These are phyloP conservation scores for Xerocomus amazonicus DNA, from an alignment of 1,284 basidiomycete genomes.

Conservation along the genomic window DNA sequence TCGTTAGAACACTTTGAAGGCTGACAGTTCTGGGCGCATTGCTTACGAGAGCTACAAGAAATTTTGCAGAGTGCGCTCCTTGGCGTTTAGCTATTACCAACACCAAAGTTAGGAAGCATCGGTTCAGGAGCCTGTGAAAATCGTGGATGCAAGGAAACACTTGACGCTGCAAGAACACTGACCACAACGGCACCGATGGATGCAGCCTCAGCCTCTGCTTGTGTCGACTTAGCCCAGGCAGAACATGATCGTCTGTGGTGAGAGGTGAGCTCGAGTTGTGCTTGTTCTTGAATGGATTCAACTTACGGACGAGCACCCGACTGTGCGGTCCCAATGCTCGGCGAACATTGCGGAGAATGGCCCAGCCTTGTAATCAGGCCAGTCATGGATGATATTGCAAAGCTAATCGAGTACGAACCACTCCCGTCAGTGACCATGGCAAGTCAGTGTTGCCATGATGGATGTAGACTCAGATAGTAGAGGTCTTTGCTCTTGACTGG, in stretches of 20 bases:
- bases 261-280: background rate
- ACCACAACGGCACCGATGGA: conserved; percentile 17
- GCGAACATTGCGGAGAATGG: conserved; percentile 29
- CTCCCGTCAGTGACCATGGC: background rate
- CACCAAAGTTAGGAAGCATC: too few species aligned
- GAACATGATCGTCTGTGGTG: conserved; percentile 23
- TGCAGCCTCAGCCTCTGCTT: conserved; percentile 12
- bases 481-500: conserved; percentile 28
- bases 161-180: background rate
- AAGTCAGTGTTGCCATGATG: too few species aligned
- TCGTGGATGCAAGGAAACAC: too few species aligned
- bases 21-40: too few species aligned
- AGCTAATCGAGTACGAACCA: conserved; percentile 11
- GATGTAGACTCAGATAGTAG: conserved; percentile 28
- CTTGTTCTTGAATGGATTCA: background rate
- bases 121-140: too few species aligned
- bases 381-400: conserved; percentile 32
- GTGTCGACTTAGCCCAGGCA: conserved; percentile 19
- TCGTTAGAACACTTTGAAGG: too few species aligned
- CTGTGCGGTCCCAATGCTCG: conserved; percentile 27
- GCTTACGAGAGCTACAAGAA: too few species aligned
- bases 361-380: conserved; percentile 27
- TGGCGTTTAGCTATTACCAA: too few species aligned
- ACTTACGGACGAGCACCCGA: conserved; percentile 31
- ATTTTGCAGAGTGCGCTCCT: too few species aligned